A percentile compares a stretch with the other conserved stretches of the same genome.
Conservation (phyloP, 371 early-diverging fungal species). For the Rhizopus stolonifer region DNA sequence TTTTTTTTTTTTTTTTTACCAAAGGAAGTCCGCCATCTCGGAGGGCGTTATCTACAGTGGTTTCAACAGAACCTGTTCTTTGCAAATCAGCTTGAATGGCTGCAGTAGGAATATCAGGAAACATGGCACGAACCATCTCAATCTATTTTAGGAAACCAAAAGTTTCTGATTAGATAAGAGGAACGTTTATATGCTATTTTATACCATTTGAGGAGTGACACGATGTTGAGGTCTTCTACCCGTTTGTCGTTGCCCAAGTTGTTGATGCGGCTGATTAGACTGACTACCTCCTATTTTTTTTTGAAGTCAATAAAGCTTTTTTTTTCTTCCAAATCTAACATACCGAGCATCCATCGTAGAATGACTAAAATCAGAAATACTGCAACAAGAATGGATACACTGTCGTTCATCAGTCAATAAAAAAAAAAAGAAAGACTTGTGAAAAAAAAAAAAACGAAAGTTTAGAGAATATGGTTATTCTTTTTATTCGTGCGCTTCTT, state of each 20-base stretch:
- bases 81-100: slow-evolving; percentile 83
- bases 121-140: slow-evolving; percentile 79
- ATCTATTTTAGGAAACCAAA: slow-evolving; percentile 61
- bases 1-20: slow-evolving; percentile 36
- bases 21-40: slow-evolving; percentile 72
- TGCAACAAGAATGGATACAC: slow-evolving; percentile 71
- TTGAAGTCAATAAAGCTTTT: background rate
- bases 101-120: slow-evolving; percentile 82
- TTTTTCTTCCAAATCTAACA: background rate
- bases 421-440: background rate
- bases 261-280: slow-evolving; percentile 25
- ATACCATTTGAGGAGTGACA: slow-evolving; percentile 66
- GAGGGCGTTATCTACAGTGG: slow-evolving; percentile 87
- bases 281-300: slow-evolving; percentile 38
- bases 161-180: too few species aligned
- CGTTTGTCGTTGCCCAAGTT: slow-evolving; percentile 45
- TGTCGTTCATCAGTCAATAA: slow-evolving; percentile 64
- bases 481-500: background rate
- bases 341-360: slow-evolving; percentile 77
- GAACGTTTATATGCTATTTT: too few species aligned
- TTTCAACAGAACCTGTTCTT: slow-evolving; percentile 84
- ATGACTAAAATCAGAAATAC: slow-evolving; percentile 72
- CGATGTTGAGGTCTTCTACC: slow-evolving; percentile 48
- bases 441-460: background rate
- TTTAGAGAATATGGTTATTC: background rate